Base-by-base conservation (phyloP, 225 moss, liverwort and hornwort genomes). In the Ulota crispa region DNA sequence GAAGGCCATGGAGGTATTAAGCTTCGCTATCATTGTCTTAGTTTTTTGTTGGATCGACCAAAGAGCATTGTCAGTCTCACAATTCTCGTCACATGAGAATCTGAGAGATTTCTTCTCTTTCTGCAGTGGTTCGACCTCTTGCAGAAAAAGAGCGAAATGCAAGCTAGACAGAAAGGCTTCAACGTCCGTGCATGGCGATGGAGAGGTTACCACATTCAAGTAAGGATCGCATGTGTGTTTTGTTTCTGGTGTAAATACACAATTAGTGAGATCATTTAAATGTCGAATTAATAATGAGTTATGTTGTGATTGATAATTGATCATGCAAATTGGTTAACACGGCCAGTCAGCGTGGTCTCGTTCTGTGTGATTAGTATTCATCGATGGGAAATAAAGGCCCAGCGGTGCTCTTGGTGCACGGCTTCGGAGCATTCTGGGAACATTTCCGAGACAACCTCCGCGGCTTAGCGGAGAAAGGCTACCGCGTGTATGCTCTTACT, bases 341-440 rank as follows among this genome's bases (percentile, higher is more conserved):
- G 41, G 54, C 30, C 18, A 70, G 39, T 77, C 21, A 37, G 32
- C 77, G 71, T 77, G 77, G 36, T 32, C 34, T 77, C 5, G 66
- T 59, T 81, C 24, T 75, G 69, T 50, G 78, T 74, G 69, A 45
- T 53, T 77, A 97, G 97, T 98, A 98, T 84, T 89, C 97, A 19
- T 84, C 87, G 39, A 92, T 91, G 78, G 97, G 97, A 76, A 88
- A 84, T 4, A 80, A 84, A 81, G 97, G 95, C 60, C 94, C 97
- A 72, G 93, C 93, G 19, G 90, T 95, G 53, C 83, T 98, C 42
- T 88, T 98, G 80, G 95, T 98, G 83, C 97, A 98, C 84, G 97
- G 97, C 20, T 98, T 98, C 81, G 97, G 97, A 89, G 97, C 97
- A 70, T 98, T 98, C 64, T 93, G 97, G 97, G 92, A 98, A 77